Evolutionary conservation across 331 rosid species (phyloP).

Genomic region (Pyracantha coccinea): DNA sequence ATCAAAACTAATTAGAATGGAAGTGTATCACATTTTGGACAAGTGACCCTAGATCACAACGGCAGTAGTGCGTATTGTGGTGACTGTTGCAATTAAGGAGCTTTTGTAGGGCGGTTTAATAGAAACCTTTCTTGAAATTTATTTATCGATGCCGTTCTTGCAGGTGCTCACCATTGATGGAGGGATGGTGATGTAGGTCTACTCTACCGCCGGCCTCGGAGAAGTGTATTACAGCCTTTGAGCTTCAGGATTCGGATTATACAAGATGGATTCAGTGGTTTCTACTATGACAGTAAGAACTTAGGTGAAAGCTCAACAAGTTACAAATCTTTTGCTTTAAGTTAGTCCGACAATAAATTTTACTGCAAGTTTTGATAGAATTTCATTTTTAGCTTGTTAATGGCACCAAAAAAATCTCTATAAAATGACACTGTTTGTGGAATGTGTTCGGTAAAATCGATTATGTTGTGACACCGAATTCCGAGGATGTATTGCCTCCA

Average conservation of each 20-base stretch:
- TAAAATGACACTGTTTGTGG: background rate
- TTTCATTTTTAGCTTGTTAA: slow-evolving; percentile 19
- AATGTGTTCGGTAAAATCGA: background rate
- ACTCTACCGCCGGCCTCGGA: background rate
- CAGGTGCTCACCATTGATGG: slow-evolving; percentile 90
- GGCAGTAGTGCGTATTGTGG: background rate
- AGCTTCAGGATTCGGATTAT: background rate
- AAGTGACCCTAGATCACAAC: background rate
- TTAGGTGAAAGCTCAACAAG: slow-evolving; percentile 6
- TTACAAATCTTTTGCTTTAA: background rate
- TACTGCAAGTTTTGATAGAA: slow-evolving; percentile 13
- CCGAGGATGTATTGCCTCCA: too few relatives aligned
- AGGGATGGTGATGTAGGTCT: slow-evolving; percentile 80
- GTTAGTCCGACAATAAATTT: slow-evolving; percentile 7
- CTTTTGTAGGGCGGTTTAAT: background rate
- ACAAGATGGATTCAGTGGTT: slow-evolving; percentile 10
- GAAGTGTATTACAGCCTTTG: background rate
- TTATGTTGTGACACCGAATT: too few relatives aligned
- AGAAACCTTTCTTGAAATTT: background rate
- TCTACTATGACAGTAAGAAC: background rate
- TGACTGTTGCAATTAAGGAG: background rate
- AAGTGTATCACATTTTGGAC: background rate
- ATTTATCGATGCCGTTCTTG: background rate
- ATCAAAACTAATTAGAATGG: background rate
- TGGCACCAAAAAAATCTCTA: slow-evolving; percentile 8